A percentile compares a stretch with the other conserved stretches of the same genome.
These are phyloP conservation scores for Baorangia bicolor DNA, from an alignment of 768 basidiomycete genomes.

Conservation along the genomic window DNA sequence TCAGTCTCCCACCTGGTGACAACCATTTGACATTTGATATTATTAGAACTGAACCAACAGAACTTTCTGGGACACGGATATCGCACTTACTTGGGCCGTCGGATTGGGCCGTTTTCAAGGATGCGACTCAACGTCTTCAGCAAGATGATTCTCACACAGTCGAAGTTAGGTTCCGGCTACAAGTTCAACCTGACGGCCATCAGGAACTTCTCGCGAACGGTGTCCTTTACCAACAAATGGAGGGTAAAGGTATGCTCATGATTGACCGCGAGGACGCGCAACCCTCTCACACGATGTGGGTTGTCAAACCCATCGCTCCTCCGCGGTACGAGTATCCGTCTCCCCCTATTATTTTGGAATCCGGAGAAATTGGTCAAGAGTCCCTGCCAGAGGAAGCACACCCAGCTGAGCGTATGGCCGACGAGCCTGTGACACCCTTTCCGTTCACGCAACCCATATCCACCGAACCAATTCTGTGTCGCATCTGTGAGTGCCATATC, in stretches of 20 bases:
- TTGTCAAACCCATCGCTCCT: constrained; percentile 77
- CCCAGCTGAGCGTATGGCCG: constrained; percentile 36
- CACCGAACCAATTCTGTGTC: constrained; percentile 83
- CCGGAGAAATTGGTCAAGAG: constrained; percentile 41
- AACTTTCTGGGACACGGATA: constrained; percentile 74
- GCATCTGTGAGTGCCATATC: constrained; percentile 95
- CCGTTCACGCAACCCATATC: constrained; percentile 77
- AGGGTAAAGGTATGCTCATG: constrained; percentile 99
- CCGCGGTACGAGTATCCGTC: constrained; percentile 68
- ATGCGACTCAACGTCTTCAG: constrained; percentile 80
- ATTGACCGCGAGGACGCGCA: constrained; percentile 85
- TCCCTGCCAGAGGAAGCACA: constrained; percentile 36
- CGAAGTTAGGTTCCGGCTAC: constrained; percentile 86
- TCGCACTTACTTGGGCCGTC: constrained; percentile 75
- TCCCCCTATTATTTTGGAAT: constrained; percentile 58
- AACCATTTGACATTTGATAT: constrained; percentile 13
- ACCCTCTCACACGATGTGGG: constrained; percentile 98
- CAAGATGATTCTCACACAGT: constrained; percentile 94
- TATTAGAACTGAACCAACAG: constrained; percentile 77
- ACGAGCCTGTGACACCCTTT: constrained; percentile 64
- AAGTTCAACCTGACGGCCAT: constrained; percentile 61
- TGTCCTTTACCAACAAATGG: constrained; percentile 79
- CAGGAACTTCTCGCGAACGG: constrained; percentile 51
- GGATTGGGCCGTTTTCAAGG: constrained; percentile 81
- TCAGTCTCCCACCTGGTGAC: neutral